phyloP scores from a whole-genome alignment of 2,329 filamentous ascomycete species.

The Neofusicoccum sp. region DNA sequence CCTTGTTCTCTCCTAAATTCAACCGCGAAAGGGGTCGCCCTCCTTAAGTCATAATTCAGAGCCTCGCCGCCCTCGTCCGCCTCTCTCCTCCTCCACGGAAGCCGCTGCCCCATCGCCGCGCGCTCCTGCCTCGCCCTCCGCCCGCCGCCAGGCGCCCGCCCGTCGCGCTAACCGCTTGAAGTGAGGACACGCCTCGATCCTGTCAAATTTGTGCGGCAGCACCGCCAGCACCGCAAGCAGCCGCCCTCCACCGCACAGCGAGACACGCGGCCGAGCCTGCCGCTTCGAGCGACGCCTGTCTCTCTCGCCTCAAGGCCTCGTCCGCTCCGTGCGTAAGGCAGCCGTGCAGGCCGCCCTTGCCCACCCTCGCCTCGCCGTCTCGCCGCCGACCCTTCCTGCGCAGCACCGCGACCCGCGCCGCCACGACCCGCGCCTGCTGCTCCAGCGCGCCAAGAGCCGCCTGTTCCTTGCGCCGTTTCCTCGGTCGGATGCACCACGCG shows the following conservation, averaged over 20 bases:
- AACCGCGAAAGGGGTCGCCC: neutral
- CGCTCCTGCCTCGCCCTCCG: slow-evolving; percentile 12
- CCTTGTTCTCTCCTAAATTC: neutral
- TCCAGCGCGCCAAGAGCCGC: slow-evolving; percentile 4
- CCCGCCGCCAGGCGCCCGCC: slow-evolving; percentile 14
- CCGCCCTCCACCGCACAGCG: neutral
- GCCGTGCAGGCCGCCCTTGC: neutral
- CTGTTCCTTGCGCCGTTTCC: slow-evolving; percentile 12
- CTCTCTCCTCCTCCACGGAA: neutral
- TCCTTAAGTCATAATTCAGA: neutral
- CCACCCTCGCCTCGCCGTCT: neutral
- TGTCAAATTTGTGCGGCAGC: slow-evolving; percentile 5
- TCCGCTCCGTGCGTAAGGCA: slow-evolving; percentile 3
- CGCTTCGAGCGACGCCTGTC: neutral
- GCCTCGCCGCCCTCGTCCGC: neutral
- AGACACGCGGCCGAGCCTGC: slow-evolving; percentile 11
- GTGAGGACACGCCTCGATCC: slow-evolving; percentile 4
- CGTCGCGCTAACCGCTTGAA: slow-evolving; percentile 20
- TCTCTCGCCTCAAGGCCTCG: neutral
- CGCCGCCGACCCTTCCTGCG: neutral
- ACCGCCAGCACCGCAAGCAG: neutral
- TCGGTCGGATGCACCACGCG: slow-evolving; percentile 19
- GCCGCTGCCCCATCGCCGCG: slow-evolving; percentile 12
- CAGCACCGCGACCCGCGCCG: neutral
- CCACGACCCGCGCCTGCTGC: neutral